Base-by-base conservation (phyloP, 2,329 filamentous ascomycete species). In the Apiospora hydei region DNA sequence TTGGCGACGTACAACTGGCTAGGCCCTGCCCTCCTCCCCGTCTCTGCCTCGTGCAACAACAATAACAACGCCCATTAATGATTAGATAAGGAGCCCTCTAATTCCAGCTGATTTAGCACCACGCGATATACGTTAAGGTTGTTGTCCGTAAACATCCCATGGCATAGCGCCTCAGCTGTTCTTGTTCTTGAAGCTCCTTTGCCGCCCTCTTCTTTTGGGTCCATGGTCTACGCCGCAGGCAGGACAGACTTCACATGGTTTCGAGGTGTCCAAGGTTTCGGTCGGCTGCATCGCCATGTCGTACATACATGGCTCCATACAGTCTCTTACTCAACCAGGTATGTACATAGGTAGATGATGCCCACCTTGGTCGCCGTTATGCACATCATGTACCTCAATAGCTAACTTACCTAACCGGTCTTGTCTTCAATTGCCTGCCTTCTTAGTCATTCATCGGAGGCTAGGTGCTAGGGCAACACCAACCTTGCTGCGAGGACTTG, bases 251-350 rank as follows among this genome's bases (percentile, higher is more conserved):
- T 38, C 57, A 8, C 57, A 64, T 64, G 57, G 57, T n/a, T 41
- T 64, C 53, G 34, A 41, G 57, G 57, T 64, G 57, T 18, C 34
- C 57, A 64, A 64, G 57, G 57, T 64, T 64, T 64, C 57, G 57
- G 57, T 21, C 10, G 57, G 34, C 57, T 24, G 57, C 57, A 41
- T 41, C 57, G 34, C 18, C 34, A 10, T 64, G 57, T 64, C 38
- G 57, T 41, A 64, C 57, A 64, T 49, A 49, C 41, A 8, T 18
- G 1, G 16, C 44, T 18, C 24, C 13, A 18, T 57, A 34, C 47
- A 14, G 41, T 43, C 41, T 43, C 16, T 21, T 10, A 34, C 51
- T 57, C 16, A 30, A 57, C 51, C 51, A 34, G 51, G 26, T 21
- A 57, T 14, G 10, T 43, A 14, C 41, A 11, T 43, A 3, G 41